Evolutionary conservation across 1,284 basidiomycete species (phyloP), one percentile per base, ranked within the genome.

Genomic region (Sanghuangporus sanghuang): DNA sequence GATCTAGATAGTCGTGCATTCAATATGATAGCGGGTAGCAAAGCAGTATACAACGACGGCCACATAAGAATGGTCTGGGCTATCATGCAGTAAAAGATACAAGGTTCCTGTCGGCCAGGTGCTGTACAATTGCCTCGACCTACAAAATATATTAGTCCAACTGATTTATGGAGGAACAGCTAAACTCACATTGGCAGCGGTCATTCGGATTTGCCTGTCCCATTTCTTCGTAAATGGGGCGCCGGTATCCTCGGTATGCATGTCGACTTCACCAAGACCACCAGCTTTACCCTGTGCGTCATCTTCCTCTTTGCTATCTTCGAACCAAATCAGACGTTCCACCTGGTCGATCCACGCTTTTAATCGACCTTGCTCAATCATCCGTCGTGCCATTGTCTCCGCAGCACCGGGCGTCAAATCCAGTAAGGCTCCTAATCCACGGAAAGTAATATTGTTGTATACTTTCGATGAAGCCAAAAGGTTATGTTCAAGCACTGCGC

Each of bases 401-500:
- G 95, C 95, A 3, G 91, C 93, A 42, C 87, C 87, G 2, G 95
- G 89, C 6, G 92, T 90, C 64, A 97, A 76, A 70, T 93, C 92
- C 50, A 98, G 81, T 18, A 97, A 78, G 1, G 89, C 85, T 27
- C 94, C 95, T 6, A 98, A 77, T 9, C 94, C 95, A 39, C 84
- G 80, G 75, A 97, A 97, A 6, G 92, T 91, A 76, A 98, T 96
- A 70, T 97, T 97, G 73, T 93, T 93, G 73, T 96, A 96, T 57
- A 96, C 92, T 72, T 95, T 93, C 1, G 94, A 96, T 71, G 94
- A 95, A 9, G 96, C 94, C 64, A 97, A 85, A 16, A 99, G 81
- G 73, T 99, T 99, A 77, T 99, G 97, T 73, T 99, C 96, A 86
- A 98, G 93, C 55, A 99, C 93, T 1, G 97, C 97, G 57, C 95